phyloP scores from a whole-genome alignment of 148 eudicot species.

The Fallopia convolvulus region DNA sequence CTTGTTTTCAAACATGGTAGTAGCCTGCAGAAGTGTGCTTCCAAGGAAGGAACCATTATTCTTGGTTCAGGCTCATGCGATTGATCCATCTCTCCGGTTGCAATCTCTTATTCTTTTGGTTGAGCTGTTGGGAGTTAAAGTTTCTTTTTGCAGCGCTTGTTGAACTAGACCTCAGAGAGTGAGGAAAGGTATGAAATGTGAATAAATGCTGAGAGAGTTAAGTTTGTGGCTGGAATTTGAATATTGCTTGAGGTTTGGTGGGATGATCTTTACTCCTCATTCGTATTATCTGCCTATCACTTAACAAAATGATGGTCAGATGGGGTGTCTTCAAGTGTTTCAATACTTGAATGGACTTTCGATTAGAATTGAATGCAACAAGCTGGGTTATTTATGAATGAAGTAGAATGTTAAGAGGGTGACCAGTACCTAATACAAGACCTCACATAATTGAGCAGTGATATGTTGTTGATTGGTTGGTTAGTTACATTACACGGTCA shows the following conservation, averaged over 20 bases:
- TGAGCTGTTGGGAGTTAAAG: background rate
- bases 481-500: too few species aligned
- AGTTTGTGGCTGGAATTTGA: constrained; percentile 1
- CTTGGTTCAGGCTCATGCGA: background rate
- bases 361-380: background rate
- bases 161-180: background rate
- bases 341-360: background rate
- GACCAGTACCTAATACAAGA: background rate
- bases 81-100: background rate
- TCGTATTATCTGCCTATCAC: background rate
- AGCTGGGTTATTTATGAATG: background rate
- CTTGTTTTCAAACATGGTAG: background rate
- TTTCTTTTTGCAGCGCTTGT: background rate
- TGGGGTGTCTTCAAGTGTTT: background rate
- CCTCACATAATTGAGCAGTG: background rate
- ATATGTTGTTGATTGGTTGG: background rate
- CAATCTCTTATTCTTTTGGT: background rate
- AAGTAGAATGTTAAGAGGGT: background rate
- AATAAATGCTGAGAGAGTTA: background rate
- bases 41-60: background rate
- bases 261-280: background rate
- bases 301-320: background rate
- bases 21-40: background rate
- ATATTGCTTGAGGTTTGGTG: background rate
- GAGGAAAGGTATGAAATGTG: background rate